A percentile compares a stretch with the other conserved stretches of the same genome.
These are phyloP conservation scores for Talaromyces sp. DNA, from an alignment of 2,329 filamentous ascomycete species.

Conservation along the genomic window DNA sequence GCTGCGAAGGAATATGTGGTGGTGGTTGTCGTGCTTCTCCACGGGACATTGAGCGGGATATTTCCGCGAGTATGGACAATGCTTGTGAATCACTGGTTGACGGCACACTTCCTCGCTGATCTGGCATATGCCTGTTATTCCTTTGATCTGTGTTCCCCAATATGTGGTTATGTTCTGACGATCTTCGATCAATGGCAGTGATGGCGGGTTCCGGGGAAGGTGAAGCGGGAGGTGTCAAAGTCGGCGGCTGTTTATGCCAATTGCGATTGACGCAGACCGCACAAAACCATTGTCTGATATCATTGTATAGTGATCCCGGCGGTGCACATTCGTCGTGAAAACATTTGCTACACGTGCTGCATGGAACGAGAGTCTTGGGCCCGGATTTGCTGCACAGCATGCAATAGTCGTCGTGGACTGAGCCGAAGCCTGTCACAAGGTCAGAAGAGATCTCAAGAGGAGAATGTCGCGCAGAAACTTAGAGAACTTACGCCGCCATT, in stretches of 20 bases:
- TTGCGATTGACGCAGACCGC: slow-evolving; percentile 16
- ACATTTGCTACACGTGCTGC: slow-evolving; percentile 14
- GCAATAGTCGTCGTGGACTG: slow-evolving; percentile 18
- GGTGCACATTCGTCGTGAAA: slow-evolving; percentile 18
- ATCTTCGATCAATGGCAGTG: neutral
- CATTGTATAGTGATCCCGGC: slow-evolving; percentile 5
- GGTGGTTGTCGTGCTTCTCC: neutral
- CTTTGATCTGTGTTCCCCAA: no score
- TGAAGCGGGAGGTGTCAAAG: slow-evolving; percentile 19
- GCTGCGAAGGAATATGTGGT: neutral
- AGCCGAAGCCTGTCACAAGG: slow-evolving; percentile 12
- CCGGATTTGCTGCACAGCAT: slow-evolving; percentile 15
- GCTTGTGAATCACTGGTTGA: slow-evolving; percentile 10
- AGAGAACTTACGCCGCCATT: slow-evolving; percentile 16
- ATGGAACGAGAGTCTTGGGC: slow-evolving; percentile 12
- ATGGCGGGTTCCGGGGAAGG: slow-evolving; percentile 4
- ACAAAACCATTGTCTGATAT: slow-evolving; percentile 16
- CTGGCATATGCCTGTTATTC: neutral
- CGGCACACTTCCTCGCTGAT: neutral
- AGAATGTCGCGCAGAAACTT: neutral
- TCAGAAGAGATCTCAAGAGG: neutral
- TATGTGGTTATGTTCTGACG: neutral
- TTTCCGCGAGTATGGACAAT: slow-evolving; percentile 17
- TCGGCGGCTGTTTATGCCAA: slow-evolving; percentile 18
- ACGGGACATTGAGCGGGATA: slow-evolving; percentile 16